phyloP scores from a whole-genome alignment of 345 rosid genomes.

The Clausena lansium region DNA sequence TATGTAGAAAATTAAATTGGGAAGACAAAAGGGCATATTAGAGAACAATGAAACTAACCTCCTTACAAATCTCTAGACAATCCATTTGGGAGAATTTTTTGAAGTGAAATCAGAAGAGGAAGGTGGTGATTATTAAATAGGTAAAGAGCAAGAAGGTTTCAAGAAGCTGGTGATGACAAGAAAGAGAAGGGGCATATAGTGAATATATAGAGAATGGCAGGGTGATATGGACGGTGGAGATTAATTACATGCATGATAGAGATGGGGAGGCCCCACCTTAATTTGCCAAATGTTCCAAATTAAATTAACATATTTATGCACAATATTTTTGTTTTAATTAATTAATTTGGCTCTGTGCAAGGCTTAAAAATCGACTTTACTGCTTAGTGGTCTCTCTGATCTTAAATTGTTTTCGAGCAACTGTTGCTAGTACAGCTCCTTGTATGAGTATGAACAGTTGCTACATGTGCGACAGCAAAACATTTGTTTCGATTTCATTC shows the following conservation, averaged over 20 bases:
- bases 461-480: too few species aligned
- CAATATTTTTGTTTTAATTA: background rate
- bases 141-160: background rate
- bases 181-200: background rate
- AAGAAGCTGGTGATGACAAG: conserved; percentile 14
- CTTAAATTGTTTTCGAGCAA: background rate
- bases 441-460: too few species aligned
- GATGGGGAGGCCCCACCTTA: conserved; percentile 25
- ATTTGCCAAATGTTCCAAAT: conserved; percentile 18
- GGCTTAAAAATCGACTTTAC: background rate
- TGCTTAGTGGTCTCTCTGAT: conserved; percentile 2
- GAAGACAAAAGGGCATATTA: background rate
- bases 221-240: conserved; percentile 48
- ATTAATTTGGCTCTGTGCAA: background rate
- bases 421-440: background rate
- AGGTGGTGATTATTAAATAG: background rate
- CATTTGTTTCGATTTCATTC: too few species aligned
- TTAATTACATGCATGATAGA: conserved; percentile 27
- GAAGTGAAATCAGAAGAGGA: conserved; percentile 12
- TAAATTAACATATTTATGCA: conserved; percentile 1
- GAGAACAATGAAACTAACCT: conserved; percentile 37
- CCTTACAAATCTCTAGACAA: conserved; percentile 50
- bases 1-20: background rate
- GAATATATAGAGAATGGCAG: conserved; percentile 50
- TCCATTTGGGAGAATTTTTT: conserved; percentile 32